phyloP scores from a whole-genome alignment of 805 yeast genomes.

The Pichia cabralensis region DNA sequence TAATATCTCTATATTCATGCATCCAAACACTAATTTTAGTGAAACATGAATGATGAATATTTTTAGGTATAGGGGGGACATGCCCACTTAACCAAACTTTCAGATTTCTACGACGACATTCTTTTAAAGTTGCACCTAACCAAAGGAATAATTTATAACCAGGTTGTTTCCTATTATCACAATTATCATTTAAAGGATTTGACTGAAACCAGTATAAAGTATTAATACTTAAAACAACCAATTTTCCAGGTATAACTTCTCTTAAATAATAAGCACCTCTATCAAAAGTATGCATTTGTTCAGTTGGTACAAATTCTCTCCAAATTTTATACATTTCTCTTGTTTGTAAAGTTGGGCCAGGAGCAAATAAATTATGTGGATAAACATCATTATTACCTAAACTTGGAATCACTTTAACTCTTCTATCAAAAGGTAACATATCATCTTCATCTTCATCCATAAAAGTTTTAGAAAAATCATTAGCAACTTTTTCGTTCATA shows the following conservation, averaged over 20 bases:
- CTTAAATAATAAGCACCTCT: slow-evolving; percentile 65
- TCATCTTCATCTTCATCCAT: slow-evolving; percentile 32
- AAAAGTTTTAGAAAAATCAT: slow-evolving; percentile 42
- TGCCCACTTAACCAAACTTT: slow-evolving; percentile 86
- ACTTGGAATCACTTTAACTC: slow-evolving; percentile 49
- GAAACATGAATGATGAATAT: slow-evolving; percentile 62
- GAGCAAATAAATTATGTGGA: slow-evolving; percentile 77
- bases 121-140: slow-evolving; percentile 67
- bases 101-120: slow-evolving; percentile 61
- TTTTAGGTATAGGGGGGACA: slow-evolving; percentile 79
- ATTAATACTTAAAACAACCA: slow-evolving; percentile 73
- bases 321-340: slow-evolving; percentile 67
- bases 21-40: slow-evolving; percentile 73
- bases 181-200: slow-evolving; percentile 76
- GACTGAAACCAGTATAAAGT: slow-evolving; percentile 66
- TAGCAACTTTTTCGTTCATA: slow-evolving; percentile 51
- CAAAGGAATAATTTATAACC: slow-evolving; percentile 71
- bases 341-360: slow-evolving; percentile 86
- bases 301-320: slow-evolving; percentile 64
- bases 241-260: slow-evolving; percentile 70
- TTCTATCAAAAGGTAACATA: slow-evolving; percentile 19
- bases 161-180: slow-evolving; percentile 64
- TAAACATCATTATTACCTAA: slow-evolving; percentile 83
- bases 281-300: slow-evolving; percentile 65
- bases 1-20: slow-evolving; percentile 74